Evolutionary conservation across 2,329 filamentous ascomycete species (phyloP).

Genomic region (Claviceps monticola): DNA sequence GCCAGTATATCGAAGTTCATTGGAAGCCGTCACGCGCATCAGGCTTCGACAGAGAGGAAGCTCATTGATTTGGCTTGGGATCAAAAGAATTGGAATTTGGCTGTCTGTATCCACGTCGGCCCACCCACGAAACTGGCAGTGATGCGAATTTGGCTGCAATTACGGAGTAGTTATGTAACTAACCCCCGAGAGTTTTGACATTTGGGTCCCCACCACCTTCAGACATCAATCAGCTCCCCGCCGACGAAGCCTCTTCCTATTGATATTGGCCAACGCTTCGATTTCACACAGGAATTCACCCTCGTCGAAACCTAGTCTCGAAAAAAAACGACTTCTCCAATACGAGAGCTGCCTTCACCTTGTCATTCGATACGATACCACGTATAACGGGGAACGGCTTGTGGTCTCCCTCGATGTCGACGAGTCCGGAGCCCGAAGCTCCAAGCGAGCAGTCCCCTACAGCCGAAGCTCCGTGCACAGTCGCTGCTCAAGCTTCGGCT

Average conservation of each 20-base stretch:
- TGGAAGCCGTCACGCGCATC: neutral
- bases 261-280: too few relatives aligned
- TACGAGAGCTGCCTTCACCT: neutral
- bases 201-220: neutral
- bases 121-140: neutral
- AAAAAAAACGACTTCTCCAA: neutral
- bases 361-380: neutral
- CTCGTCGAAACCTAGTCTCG: neutral
- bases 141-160: neutral
- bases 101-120: neutral
- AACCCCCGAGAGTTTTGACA: neutral
- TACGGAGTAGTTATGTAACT: too few relatives aligned
- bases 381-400: neutral
- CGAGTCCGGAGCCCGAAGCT: conserved; percentile 22
- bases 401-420: conserved; percentile 18
- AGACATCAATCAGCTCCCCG: neutral
- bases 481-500: conserved; percentile 6
- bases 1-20: neutral
- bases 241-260: neutral
- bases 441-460: conserved; percentile 10
- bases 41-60: neutral
- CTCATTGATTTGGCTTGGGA: too few relatives aligned
- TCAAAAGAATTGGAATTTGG: neutral
- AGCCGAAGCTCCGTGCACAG: neutral
- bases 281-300: neutral